Percentiles rank a stretch among this genome's conserved stretches.
phyloP scores from a whole-genome alignment of 2,329 filamentous ascomycete genomes.

The Diaporthe sp. region DNA sequence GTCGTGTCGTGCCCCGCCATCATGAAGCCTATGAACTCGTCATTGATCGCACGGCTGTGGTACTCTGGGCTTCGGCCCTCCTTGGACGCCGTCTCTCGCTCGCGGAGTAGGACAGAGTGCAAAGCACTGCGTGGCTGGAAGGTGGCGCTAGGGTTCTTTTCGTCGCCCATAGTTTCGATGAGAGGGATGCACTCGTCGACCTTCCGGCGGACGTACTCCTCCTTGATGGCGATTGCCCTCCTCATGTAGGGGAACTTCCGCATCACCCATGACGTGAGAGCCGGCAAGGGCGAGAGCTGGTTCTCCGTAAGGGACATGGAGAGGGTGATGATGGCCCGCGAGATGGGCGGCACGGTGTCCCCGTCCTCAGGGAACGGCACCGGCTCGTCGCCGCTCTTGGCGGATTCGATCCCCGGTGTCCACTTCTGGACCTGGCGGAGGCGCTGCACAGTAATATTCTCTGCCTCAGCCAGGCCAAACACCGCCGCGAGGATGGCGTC shows the following conservation, averaged over 20 bases:
- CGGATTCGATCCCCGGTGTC: background rate
- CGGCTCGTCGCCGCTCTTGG: slow-evolving; percentile 42
- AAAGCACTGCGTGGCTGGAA: slow-evolving; percentile 48
- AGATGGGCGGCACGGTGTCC: slow-evolving; percentile 44
- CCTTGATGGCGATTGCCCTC: slow-evolving; percentile 49
- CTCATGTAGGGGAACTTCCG: slow-evolving; percentile 49
- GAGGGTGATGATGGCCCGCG: slow-evolving; percentile 48
- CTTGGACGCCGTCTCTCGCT: slow-evolving; percentile 48
- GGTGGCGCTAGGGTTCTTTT: background rate
- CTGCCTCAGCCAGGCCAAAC: slow-evolving; percentile 48
- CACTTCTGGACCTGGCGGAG: slow-evolving; percentile 44
- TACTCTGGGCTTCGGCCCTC: slow-evolving; percentile 47
- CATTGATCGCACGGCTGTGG: slow-evolving; percentile 45
- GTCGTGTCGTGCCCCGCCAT: slow-evolving; percentile 52
- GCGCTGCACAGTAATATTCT: slow-evolving; percentile 46
- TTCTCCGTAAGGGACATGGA: slow-evolving; percentile 48
- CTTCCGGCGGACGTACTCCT: slow-evolving; percentile 48
- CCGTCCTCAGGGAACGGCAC: slow-evolving; percentile 45
- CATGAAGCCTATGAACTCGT: slow-evolving; percentile 51
- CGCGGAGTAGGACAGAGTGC: slow-evolving; percentile 52
- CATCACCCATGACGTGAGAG: slow-evolving; percentile 48
- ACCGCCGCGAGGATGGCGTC: slow-evolving; percentile 45
- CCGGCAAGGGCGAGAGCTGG: slow-evolving; percentile 49
- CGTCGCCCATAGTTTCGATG: slow-evolving; percentile 43
- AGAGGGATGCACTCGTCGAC: slow-evolving; percentile 44